Conservation (phyloP, 805 yeast species). For the Teunomyces barrocoloradensis region DNA sequence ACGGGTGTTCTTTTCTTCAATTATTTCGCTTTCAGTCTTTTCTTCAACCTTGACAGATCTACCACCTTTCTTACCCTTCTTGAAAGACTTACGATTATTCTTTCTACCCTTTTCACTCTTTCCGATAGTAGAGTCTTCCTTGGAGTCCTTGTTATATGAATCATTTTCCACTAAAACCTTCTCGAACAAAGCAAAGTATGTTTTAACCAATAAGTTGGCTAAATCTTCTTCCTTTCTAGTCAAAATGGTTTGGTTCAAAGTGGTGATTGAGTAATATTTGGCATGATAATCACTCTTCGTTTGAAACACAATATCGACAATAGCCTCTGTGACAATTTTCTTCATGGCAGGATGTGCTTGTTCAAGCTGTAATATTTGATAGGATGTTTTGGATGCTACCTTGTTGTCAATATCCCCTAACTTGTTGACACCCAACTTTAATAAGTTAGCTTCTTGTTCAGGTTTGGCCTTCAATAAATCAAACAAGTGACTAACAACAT, state of each 20-base stretch:
- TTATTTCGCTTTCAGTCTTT: constrained; percentile 60
- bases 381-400: constrained; percentile 86
- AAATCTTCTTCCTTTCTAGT: constrained; percentile 72
- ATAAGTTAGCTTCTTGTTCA: constrained; percentile 91
- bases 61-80: constrained; percentile 87
- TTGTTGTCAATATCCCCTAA: constrained; percentile 90
- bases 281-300: constrained; percentile 76
- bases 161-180: constrained; percentile 71
- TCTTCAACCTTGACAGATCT: constrained; percentile 61
- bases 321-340: constrained; percentile 69
- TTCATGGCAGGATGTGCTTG: constrained; percentile 97
- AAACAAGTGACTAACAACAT: constrained; percentile 70
- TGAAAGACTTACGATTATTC: constrained; percentile 62
- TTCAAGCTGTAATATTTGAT: constrained; percentile 71
- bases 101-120: constrained; percentile 57
- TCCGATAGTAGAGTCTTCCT: constrained; percentile 41
- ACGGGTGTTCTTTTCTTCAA: constrained; percentile 79
- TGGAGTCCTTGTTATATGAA: constrained; percentile 27
- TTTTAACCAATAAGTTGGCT: constrained; percentile 78
- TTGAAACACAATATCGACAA: constrained; percentile 76
- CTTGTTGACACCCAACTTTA: constrained; percentile 87
- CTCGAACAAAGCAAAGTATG: constrained; percentile 85
- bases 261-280: constrained; percentile 80
- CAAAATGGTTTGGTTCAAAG: constrained; percentile 89
- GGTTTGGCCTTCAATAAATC: constrained; percentile 83